Percentiles rank a stretch among this genome's conserved stretches.
phyloP scores from a whole-genome alignment of 495 filamentous ascomycete genomes.

The Penicillium salamii region DNA sequence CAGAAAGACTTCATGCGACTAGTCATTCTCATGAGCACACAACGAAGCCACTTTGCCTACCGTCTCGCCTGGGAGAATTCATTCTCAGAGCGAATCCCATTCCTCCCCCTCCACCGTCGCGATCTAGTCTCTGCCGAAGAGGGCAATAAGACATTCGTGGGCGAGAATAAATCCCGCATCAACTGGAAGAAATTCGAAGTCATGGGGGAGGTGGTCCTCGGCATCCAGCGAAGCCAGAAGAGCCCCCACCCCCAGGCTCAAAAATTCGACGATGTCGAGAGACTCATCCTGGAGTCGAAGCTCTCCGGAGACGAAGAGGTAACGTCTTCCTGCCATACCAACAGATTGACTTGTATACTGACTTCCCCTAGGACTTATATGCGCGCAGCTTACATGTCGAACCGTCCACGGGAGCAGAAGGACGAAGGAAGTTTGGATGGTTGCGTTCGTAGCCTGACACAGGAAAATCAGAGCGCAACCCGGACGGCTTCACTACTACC shows the following conservation, averaged over 20 bases:
- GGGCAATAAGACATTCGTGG: conserved; percentile 85
- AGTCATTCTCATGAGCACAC: conserved; percentile 87
- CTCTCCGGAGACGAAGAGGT: conserved; percentile 52
- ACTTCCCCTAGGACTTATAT: conserved; percentile 38
- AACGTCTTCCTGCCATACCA: too few relatives aligned
- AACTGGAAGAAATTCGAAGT: conserved; percentile 99
- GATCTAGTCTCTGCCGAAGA: conserved; percentile 91
- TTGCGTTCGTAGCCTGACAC: conserved; percentile 25
- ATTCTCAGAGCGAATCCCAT: conserved; percentile 83
- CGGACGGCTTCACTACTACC: background rate
- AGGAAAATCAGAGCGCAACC: too few relatives aligned
- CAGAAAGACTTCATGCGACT: conserved; percentile 84
- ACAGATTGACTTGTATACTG: conserved; percentile 5
- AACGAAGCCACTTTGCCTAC: conserved; percentile 90
- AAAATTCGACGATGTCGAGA: conserved; percentile 61
- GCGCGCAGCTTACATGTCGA: conserved; percentile 45
- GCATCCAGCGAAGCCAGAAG: conserved; percentile 86
- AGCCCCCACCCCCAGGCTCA: conserved; percentile 72
- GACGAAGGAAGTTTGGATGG: conserved; percentile 46
- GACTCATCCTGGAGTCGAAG: conserved; percentile 69
- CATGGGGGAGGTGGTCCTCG: conserved; percentile 85
- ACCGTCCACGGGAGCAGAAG: conserved; percentile 40
- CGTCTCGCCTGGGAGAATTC: conserved; percentile 96
- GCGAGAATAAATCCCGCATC: conserved; percentile 68
- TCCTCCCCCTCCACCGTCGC: conserved; percentile 83